A percentile compares a stretch with the other conserved stretches of the same genome.
Evolutionary conservation across 108 stramenopile species (phyloP).

Genomic region (Fragilariopsis cylindrus): DNA sequence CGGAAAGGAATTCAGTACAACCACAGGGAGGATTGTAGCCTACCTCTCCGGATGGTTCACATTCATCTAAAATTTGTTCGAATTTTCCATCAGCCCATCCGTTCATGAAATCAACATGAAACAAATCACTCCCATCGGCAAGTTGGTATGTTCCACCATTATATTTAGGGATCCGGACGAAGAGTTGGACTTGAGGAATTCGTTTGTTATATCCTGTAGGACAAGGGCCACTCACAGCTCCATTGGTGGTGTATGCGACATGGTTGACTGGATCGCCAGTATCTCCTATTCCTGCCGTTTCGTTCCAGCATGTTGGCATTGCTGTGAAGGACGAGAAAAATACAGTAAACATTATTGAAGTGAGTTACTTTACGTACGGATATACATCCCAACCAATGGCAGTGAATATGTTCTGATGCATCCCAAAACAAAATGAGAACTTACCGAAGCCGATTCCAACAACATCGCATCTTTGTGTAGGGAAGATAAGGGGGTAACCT

Average conservation of each 20-base stretch:
- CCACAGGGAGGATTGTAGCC: constrained; percentile 33
- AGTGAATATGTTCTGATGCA: background rate
- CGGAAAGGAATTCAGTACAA: constrained; percentile 24
- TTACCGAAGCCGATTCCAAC: background rate
- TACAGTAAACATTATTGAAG: constrained; percentile 10
- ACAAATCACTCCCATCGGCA: constrained; percentile 10
- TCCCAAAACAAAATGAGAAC: no score
- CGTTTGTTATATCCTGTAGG: constrained; percentile 21
- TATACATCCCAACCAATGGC: constrained; percentile 14
- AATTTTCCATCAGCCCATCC: constrained; percentile 35
- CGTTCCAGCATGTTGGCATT: constrained; percentile 40
- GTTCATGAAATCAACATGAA: constrained; percentile 26
- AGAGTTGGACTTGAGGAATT: constrained; percentile 38
- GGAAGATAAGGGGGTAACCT: background rate
- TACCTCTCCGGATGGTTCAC: constrained; percentile 10
- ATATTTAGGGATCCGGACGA: constrained; percentile 25
- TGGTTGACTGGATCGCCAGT: constrained; percentile 20
- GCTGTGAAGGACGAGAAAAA: constrained; percentile 13
- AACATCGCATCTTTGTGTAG: background rate
- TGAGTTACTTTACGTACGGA: background rate
- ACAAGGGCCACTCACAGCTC: constrained; percentile 29
- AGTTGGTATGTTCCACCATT: background rate
- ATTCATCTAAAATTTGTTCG: constrained; percentile 34
- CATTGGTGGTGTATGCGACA: constrained; percentile 34
- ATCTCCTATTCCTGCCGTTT: background rate